phyloP scores from a whole-genome alignment of 2,329 filamentous ascomycete genomes.

The Neopestalotiopsis rosae region DNA sequence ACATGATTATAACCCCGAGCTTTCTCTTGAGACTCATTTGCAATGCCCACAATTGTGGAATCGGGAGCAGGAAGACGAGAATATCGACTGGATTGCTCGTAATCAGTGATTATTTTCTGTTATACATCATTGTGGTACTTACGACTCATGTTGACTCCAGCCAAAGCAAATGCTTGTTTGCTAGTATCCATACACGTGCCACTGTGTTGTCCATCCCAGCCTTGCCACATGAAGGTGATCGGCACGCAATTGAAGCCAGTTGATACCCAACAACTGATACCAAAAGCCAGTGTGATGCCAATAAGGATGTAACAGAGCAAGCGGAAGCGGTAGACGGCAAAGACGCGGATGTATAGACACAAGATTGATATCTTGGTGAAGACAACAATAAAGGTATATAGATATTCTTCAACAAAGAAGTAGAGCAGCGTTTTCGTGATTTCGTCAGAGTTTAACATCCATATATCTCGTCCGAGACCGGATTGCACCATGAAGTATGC shows the following conservation, averaged over 20 bases:
- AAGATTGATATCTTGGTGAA: conserved; percentile 46
- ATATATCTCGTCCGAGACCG: conserved; percentile 40
- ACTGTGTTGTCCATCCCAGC: conserved; percentile 44
- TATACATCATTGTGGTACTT: not conserved
- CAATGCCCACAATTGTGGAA: conserved; percentile 46
- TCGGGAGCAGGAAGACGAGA: conserved; percentile 46
- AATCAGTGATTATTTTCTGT: not conserved
- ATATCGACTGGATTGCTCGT: conserved; percentile 34
- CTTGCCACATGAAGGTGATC: conserved; percentile 45
- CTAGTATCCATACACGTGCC: conserved; percentile 48
- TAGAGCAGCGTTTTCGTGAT: conserved; percentile 32
- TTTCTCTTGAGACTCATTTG: conserved; percentile 53
- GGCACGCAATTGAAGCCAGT: conserved; percentile 43
- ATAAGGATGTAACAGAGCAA: conserved; percentile 36
- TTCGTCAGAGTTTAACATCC: conserved; percentile 33
- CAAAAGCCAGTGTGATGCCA: conserved; percentile 37
- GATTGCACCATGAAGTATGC: conserved; percentile 1
- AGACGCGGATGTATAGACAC: conserved; percentile 48
- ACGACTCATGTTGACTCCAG: conserved; percentile 45
- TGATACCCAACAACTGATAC: conserved; percentile 26
- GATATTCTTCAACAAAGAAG: conserved; percentile 41
- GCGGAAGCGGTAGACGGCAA: conserved; percentile 37
- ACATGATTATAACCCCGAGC: conserved; percentile 44
- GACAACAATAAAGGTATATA: conserved; percentile 45
- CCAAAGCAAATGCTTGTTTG: conserved; percentile 46